These are phyloP conservation scores for Coniochaeta ligniaria DNA, from an alignment of 2,329 filamentous ascomycete genomes.

Conservation along the genomic window DNA sequence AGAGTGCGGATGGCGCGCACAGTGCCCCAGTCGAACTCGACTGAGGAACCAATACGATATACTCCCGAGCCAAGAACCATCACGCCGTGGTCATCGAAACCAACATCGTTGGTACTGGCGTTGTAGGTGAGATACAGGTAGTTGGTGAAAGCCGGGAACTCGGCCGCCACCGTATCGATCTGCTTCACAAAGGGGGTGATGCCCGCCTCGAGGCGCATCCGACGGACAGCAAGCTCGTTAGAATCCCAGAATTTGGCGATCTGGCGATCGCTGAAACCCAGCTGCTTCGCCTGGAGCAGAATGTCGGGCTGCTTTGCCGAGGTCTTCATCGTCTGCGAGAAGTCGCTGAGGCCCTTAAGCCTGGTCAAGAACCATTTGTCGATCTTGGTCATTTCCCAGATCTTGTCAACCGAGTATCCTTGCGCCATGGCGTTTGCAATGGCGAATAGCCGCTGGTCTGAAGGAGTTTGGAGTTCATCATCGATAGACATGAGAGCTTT, in stretches of 20 bases:
- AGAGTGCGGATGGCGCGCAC: slow-evolving; percentile 90
- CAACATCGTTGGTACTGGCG: slow-evolving; percentile 74
- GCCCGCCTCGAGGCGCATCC: slow-evolving; percentile 74
- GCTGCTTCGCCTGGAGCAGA: slow-evolving; percentile 79
- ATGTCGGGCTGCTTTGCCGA: slow-evolving; percentile 64
- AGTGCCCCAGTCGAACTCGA: slow-evolving; percentile 99
- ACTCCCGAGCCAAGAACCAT: slow-evolving; percentile 97
- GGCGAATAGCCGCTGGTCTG: slow-evolving; percentile 93
- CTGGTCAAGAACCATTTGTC: slow-evolving; percentile 97
- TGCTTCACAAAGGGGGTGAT: slow-evolving; percentile 92
- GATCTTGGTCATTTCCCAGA: slow-evolving; percentile 97
- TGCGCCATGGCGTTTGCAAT: slow-evolving; percentile 96
- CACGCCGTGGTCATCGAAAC: slow-evolving; percentile 81
- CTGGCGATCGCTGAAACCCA: slow-evolving; percentile 92
- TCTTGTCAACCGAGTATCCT: slow-evolving; percentile 91
- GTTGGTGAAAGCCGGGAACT: slow-evolving; percentile 92
- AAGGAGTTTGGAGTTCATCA: slow-evolving; percentile 91
- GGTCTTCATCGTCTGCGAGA: slow-evolving; percentile 69
- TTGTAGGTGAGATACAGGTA: slow-evolving; percentile 98
- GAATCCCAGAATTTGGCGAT: slow-evolving; percentile 91
- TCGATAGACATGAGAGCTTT: slow-evolving; percentile 92
- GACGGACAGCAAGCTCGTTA: slow-evolving; percentile 84
- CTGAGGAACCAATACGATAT: slow-evolving; percentile 93
- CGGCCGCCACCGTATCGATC: slow-evolving; percentile 95
- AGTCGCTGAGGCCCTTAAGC: slow-evolving; percentile 85